phyloP scores from a whole-genome alignment of 2,329 filamentous ascomycete genomes.

The Tolypocladium nubicola region DNA sequence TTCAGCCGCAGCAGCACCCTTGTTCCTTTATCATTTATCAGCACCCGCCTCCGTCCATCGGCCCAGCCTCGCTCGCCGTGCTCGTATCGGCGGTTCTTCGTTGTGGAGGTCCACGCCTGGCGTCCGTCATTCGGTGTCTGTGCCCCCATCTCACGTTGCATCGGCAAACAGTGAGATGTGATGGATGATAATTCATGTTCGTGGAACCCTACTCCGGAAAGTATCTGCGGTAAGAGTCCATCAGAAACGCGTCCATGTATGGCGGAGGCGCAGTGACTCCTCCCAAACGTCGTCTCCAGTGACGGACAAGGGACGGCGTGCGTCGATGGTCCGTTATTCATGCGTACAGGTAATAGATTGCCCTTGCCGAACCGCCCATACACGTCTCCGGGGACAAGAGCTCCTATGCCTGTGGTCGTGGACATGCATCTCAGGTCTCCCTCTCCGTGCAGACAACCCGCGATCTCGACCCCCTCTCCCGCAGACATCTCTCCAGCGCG shows the following conservation, averaged over 20 bases:
- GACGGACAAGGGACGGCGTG: no score
- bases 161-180: neutral
- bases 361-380: no score
- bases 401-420: neutral
- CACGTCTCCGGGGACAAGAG: neutral
- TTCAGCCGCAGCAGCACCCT: no score
- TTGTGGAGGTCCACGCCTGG: neutral
- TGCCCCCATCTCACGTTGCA: neutral
- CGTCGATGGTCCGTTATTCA: no score
- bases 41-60: no score
- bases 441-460: conserved; percentile 15
- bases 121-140: neutral
- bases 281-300: no score
- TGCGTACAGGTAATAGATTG: no score
- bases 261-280: no score
- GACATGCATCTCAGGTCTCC: neutral
- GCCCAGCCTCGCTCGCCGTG: neutral
- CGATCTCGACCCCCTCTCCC: conserved; percentile 4
- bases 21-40: no score
- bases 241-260: no score
- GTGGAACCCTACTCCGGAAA: neutral
- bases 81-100: neutral
- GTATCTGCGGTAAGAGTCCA: neutral
- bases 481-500: conserved; percentile 17
- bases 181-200: neutral